Base-by-base conservation (phyloP, 257 asterid genomes). In the Ilex aquifolium region DNA sequence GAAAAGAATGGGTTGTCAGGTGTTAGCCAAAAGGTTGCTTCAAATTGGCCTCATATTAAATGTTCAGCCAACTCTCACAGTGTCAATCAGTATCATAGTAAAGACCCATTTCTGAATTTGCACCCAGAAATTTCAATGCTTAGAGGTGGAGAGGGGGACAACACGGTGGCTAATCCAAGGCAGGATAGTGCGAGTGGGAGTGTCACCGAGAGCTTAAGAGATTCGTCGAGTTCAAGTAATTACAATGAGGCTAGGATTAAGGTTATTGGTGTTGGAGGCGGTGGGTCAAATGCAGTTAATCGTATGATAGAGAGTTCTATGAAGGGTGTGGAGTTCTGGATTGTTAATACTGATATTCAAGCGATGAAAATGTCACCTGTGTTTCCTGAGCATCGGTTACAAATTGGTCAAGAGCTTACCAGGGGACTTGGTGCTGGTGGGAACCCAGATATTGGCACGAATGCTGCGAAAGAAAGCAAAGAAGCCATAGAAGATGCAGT, bases 371-470 rank as follows among this genome's bases (percentile, higher is more conserved):
- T 86, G 88, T 91, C 98, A 0, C 95, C 98, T 3, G 92, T 83
- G 36, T 77, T 68, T 56, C 78, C 93, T 11, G 84, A 80, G 58
- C 62, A 83, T 21, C 93, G 95, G 21, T 80, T 91, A 78, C 98
- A 88, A 76, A 91, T 88, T 62, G 98, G 98, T 60, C 79, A 80
- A 76, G 95, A 88, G 77, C 80, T 91, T 68, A 91, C 98, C 30
- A 73, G 96, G 72, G 98, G 98, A 61, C 98, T 91, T 64, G 98
- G 98, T 48, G 96, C 98, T 59, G 98, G 98, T 60, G 98, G 98
- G 63, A 91, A 91, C 78, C 96, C 98, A 1, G 95, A 86, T 61
- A 86, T 91, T 58, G 98, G 98, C 39, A 86, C 66, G 85, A 88
- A 79, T 74, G 96, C 98, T 30, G 98, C 98, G 62, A 86, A 76